These are phyloP conservation scores for Oryza meyeriana DNA, from an alignment of 176 grass and related monocot species.

Conservation along the genomic window DNA sequence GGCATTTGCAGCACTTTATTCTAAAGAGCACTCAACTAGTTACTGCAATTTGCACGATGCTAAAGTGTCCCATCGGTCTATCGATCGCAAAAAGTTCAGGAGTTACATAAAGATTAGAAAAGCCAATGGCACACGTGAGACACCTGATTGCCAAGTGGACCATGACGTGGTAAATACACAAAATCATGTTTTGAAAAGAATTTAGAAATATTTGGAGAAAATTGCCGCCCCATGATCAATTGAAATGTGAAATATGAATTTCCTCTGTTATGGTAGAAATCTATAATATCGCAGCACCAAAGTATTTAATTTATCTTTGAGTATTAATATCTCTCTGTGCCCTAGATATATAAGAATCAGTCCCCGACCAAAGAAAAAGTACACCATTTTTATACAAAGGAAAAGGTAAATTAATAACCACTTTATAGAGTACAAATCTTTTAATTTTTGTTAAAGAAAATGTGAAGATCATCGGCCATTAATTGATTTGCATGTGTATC, in stretches of 20 bases:
- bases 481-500: not conserved
- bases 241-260: no score
- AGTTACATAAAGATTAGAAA: not conserved
- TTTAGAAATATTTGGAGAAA: not conserved
- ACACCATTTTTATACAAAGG: not conserved
- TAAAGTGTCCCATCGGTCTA: not conserved
- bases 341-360: not conserved
- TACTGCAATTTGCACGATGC: not conserved
- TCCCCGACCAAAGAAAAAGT: not conserved
- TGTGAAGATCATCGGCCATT: not conserved
- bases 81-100: not conserved
- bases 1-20: slow-evolving; percentile 13
- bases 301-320: not conserved
- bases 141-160: not conserved
- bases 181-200: not conserved
- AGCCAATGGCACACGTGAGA: not conserved
- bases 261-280: no score
- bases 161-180: not conserved
- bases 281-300: no score
- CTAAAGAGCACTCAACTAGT: not conserved
- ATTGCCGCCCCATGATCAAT: not conserved
- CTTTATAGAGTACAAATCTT: not conserved
- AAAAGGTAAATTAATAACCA: not conserved
- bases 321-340: not conserved
- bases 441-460: not conserved